These are phyloP conservation scores for Musa balbisiana DNA, from an alignment of 202 grass and related monocot species.

Conservation along the genomic window DNA sequence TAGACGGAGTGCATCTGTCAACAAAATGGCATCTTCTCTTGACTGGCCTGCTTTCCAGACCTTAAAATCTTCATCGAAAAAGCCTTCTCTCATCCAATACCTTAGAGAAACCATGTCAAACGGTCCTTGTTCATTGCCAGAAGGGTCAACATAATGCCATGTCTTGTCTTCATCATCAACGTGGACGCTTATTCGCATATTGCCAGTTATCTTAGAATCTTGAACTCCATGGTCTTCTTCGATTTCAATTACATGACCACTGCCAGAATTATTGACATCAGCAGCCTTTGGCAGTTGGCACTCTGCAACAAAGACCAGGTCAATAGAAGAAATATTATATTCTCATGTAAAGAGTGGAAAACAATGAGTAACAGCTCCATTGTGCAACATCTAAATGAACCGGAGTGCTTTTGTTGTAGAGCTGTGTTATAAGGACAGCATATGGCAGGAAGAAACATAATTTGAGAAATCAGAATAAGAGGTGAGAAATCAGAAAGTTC, in stretches of 20 bases:
- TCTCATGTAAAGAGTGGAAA: no score
- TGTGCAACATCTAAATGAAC: no score
- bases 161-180: constrained; percentile 12
- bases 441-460: no score
- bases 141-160: constrained; percentile 59
- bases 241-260: constrained; percentile 23
- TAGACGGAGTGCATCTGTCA: constrained; percentile 32
- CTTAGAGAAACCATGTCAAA: constrained; percentile 32
- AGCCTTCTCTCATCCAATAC: constrained; percentile 32
- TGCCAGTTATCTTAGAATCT: neutral
- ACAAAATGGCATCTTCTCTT: constrained; percentile 28
- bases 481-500: no score
- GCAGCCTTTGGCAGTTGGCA: neutral
- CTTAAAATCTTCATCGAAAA: constrained; percentile 38
- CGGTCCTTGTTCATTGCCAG: constrained; percentile 38
- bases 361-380: no score
- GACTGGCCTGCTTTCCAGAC: constrained; percentile 48
- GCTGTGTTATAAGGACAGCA: no score
- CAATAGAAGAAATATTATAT: no score
- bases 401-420: no score
- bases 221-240: constrained; percentile 10
- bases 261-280: neutral
- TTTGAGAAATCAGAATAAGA: no score
- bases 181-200: constrained; percentile 16
- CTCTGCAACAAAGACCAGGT: neutral